These are phyloP conservation scores for Boletus subparvulus DNA, from an alignment of 768 basidiomycete genomes.

Conservation along the genomic window DNA sequence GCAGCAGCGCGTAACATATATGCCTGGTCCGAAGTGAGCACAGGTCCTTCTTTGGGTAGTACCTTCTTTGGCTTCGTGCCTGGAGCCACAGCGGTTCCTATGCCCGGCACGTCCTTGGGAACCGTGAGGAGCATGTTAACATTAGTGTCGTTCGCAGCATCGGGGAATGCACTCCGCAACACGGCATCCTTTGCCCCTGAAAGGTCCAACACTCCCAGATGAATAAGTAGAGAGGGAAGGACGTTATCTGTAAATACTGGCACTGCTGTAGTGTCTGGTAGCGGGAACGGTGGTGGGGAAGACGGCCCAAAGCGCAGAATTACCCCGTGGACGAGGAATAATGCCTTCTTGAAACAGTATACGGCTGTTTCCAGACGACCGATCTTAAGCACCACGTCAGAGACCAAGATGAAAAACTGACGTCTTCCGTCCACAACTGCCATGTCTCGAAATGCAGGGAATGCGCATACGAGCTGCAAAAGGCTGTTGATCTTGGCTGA, in stretches of 20 bases:
- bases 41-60: slow-evolving; percentile 48
- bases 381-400: not conserved
- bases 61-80: slow-evolving; percentile 17
- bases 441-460: slow-evolving; percentile 86
- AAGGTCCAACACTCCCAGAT: slow-evolving; percentile 73
- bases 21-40: slow-evolving; percentile 58
- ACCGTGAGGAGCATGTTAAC: slow-evolving; percentile 43
- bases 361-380: slow-evolving; percentile 47
- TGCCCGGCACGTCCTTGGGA: slow-evolving; percentile 16
- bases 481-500: slow-evolving; percentile 3
- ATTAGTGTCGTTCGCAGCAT: slow-evolving; percentile 38
- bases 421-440: slow-evolving; percentile 60
- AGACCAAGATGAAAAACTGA: slow-evolving; percentile 32
- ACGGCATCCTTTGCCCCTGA: slow-evolving; percentile 42
- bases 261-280: slow-evolving; percentile 56
- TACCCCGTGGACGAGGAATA: slow-evolving; percentile 77
- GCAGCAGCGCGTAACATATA: slow-evolving; percentile 77
- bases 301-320: slow-evolving; percentile 61
- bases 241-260: slow-evolving; percentile 83
- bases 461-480: slow-evolving; percentile 65
- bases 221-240: slow-evolving; percentile 76
- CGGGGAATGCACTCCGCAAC: slow-evolving; percentile 50
- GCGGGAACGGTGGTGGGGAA: slow-evolving; percentile 54
- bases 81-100: not conserved
- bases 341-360: slow-evolving; percentile 88